These are phyloP conservation scores for Canariomyces notabilis DNA, from an alignment of 2,329 filamentous ascomycete species.

Conservation along the genomic window DNA sequence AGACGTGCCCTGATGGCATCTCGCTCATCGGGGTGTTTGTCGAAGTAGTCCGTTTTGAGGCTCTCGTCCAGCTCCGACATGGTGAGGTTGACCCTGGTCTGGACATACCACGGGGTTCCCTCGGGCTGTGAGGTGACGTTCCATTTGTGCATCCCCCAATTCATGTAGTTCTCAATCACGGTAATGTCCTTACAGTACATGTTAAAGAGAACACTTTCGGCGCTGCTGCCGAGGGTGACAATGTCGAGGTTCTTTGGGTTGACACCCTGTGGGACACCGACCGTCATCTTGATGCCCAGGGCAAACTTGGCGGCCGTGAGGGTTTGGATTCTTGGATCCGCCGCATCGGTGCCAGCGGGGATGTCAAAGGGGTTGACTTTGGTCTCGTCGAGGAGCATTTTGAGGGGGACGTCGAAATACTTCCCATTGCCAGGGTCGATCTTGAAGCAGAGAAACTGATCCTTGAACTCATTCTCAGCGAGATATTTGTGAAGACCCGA, in stretches of 20 bases:
- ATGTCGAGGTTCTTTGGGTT: background rate
- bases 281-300: background rate
- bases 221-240: background rate
- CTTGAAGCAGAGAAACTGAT: background rate
- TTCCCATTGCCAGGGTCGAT: too few species aligned
- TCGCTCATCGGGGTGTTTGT: too few species aligned
- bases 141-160: background rate
- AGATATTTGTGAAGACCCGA: background rate
- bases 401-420: background rate
- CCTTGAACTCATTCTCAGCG: background rate
- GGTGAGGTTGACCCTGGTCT: background rate
- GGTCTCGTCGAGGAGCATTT: background rate
- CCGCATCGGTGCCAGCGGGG: background rate
- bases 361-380: background rate
- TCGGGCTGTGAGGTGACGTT: background rate
- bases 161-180: background rate
- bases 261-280: background rate
- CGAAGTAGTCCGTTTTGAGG: background rate
- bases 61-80: background rate
- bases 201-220: background rate
- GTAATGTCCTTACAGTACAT: background rate
- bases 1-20: background rate
- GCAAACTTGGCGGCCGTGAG: background rate
- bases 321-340: background rate
- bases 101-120: background rate